Base-by-base conservation (phyloP, 768 basidiomycete species). In the Amanita rubescens region DNA sequence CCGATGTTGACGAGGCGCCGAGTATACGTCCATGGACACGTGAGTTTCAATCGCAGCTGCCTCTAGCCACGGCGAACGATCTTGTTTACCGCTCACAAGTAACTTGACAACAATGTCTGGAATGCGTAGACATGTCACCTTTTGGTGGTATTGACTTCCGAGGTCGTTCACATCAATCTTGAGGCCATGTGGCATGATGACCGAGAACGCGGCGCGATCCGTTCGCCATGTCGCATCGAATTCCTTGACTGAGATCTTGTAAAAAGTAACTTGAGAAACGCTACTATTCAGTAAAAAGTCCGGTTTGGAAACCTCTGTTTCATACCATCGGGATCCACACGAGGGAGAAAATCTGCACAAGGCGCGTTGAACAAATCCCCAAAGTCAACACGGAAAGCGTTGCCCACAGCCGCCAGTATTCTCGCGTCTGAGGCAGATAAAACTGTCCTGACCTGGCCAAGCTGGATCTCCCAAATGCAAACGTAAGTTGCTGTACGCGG, bases 391-490 rank as follows among this genome's bases (percentile, higher is more conserved):
- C 75, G 73, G 56, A 96, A 86, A 0, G 82, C 74, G 35, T 73
- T 70, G 3, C 72, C 67, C 19, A 81, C 82, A 5, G 81, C 74
- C 8, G 68, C 64, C 11, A 94, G 59, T 14, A 77, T 58, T 56
- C 72, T 69, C 5, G 70, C 70, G 58, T 90, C 78, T 14, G 68
- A 63, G 7, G 84, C 79, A 1, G 84, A 78, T 17, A 85, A 56
- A 22, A 75, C 62, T 0, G 75, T 75, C 60, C 81, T 84, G 44
- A 90, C 63, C 32, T 74, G 63, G 5, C 91, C 91, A 15, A 93
- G 33, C n/a, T 70, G 70, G 42, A 94, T 79, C 62, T 95, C 92
- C 95, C 95, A 98, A 12, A 96, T 78, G 63, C 94, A 97, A 5
- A 95, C 72, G 62, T 98, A 98, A 1, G 92, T 85, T 1, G 87